Evolutionary conservation across 1,284 basidiomycete species (phyloP), one percentile per base, ranked within the genome.

Genomic region (Trametes versicolor): DNA sequence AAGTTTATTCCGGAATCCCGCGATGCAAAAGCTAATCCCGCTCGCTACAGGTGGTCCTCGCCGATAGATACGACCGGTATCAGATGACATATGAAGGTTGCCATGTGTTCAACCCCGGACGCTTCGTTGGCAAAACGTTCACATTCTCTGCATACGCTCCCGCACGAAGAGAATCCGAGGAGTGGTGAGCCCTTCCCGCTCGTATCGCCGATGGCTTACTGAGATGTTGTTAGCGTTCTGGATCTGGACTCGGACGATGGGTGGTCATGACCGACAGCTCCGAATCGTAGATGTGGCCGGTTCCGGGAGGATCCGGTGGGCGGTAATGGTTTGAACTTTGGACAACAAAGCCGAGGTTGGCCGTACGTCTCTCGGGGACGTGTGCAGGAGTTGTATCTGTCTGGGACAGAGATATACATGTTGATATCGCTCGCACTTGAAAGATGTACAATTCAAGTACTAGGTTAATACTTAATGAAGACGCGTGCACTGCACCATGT

Each of bases 51-150:
- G 83, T 98, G 25, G 86, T 99, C n/a, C 84, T 99, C 13, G 98
- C 98, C 0, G 98, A 99, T 80, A 96, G 93, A 77, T 99, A 98
- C 76, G 97, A 99, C 74, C 87, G 94, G 41, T 99, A 95, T 77
- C 96, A 98, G 73, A 84, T 99, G 70, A 99, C 97, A 0, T 99
- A 99, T 75, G 97, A 97, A 68, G 96, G 95, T 7, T 99, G 98
- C 74, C 97, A 99, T 78, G 98, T 99, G 34, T 96, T 99, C 83
- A 99, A 99, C 77, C 98, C 98, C 0, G 97, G 98, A 15, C 89
- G 90, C 58, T 96, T 97, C 73, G 82, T 95, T 19, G 88, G 92
- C 9, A 91, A 87, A 50, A 85, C 90, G 3, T 92, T 94, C 71
- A 85, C 87, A 19, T 97, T 96, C 80, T 93, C 92, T n/a, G 92